These are phyloP conservation scores for Papiliotrema laurentii DNA, from an alignment of 1,284 basidiomycete species.

Conservation along the genomic window DNA sequence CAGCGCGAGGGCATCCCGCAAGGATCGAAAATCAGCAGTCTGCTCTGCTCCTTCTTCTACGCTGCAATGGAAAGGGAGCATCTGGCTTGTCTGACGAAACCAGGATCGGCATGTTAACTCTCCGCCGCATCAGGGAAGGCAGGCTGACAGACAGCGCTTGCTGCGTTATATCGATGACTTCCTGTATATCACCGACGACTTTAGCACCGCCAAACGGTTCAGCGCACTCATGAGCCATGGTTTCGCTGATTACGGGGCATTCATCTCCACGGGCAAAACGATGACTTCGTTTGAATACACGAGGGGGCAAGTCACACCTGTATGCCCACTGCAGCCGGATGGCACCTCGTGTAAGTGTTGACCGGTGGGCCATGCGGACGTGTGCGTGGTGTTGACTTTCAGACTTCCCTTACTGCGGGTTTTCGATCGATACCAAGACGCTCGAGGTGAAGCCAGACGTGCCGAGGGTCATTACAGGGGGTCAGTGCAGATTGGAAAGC, in stretches of 20 bases:
- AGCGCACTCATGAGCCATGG: conserved; percentile 75
- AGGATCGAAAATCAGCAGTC: conserved; percentile 81
- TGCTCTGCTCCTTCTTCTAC: conserved; percentile 92
- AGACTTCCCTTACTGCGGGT: conserved; percentile 91
- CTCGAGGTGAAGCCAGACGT: conserved; percentile 75
- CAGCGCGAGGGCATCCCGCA: conserved; percentile 93
- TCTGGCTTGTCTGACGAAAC: conserved; percentile 59
- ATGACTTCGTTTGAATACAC: conserved; percentile 53
- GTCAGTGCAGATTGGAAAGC: conserved; percentile 48
- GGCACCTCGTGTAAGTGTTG: conserved; percentile 9
- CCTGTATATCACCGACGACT: conserved; percentile 73
- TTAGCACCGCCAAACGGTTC: conserved; percentile 63
- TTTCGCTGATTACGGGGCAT: conserved; percentile 89
- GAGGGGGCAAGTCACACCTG: conserved; percentile 16
- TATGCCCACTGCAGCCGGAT: conserved; percentile 9
- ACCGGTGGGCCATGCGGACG: too few species aligned
- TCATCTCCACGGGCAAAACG: conserved; percentile 82
- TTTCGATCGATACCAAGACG: conserved; percentile 66
- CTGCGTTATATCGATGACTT: conserved; percentile 92
- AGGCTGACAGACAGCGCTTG: conserved; percentile 56
- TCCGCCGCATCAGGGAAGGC: neutral
- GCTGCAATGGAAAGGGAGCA: conserved; percentile 74
- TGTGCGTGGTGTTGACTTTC: conserved; percentile 5
- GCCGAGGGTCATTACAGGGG: conserved; percentile 57
- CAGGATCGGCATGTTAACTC: conserved; percentile 57